Percentiles rank a stretch among this genome's conserved stretches.
phyloP scores from a whole-genome alignment of 1,139 yeast species.

The Candida pseudoviswanathii region DNA sequence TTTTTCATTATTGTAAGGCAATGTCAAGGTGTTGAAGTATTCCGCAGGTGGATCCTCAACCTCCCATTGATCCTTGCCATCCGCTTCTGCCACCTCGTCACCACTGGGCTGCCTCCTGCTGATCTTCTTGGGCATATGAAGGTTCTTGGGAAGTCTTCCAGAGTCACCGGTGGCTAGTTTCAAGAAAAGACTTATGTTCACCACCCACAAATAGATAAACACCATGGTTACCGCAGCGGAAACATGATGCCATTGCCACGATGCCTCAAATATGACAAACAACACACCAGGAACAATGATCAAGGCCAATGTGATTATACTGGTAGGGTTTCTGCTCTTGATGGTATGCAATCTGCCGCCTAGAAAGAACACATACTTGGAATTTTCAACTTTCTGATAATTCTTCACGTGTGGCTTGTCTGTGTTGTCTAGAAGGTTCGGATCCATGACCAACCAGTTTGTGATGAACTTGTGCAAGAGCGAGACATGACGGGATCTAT shows the following conservation, averaged over 20 bases:
- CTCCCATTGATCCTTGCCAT: conserved; percentile 1
- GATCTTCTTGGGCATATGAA: conserved; percentile 51
- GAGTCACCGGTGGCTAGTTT: conserved; percentile 67
- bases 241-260: conserved; percentile 59
- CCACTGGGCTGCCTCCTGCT: background rate
- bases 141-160: conserved; percentile 69
- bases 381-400: conserved; percentile 37
- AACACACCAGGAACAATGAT: conserved; percentile 54
- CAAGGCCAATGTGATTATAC: conserved; percentile 33
- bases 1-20: conserved; percentile 47
- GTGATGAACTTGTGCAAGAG: conserved; percentile 28
- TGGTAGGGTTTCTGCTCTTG: conserved; percentile 34
- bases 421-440: conserved; percentile 19
- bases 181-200: conserved; percentile 49
- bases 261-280: conserved; percentile 44
- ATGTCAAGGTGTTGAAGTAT: conserved; percentile 55
- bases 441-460: conserved; percentile 50
- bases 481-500: conserved; percentile 10
- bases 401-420: conserved; percentile 22
- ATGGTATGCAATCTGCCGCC: conserved; percentile 65
- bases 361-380: conserved; percentile 47
- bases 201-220: conserved; percentile 59
- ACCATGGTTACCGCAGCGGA: conserved; percentile 61
- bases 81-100: background rate
- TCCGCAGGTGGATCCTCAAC: conserved; percentile 52